A percentile compares a stretch with the other conserved stretches of the same genome.
Conservation (phyloP, 1,284 basidiomycete species). For the Ceratobasidium papillatum region DNA sequence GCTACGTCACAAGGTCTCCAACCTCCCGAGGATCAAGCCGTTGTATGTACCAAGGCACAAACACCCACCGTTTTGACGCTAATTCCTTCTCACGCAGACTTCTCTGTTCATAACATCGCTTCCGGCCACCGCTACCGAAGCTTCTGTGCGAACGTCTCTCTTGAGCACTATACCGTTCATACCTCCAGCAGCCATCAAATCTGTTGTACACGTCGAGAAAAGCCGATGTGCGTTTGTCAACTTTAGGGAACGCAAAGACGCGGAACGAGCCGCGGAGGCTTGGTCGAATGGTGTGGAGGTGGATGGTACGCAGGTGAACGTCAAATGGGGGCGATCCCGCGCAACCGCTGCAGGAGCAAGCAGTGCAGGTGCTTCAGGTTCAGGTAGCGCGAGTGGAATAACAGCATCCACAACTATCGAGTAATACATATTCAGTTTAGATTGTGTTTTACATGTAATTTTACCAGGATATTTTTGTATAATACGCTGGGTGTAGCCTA, state of each 20-base stretch:
- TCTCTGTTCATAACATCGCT: slow-evolving; percentile 92
- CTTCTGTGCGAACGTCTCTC: slow-evolving; percentile 79
- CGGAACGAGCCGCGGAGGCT: slow-evolving; percentile 86
- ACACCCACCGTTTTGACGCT: neutral
- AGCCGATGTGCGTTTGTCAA: slow-evolving; percentile 95
- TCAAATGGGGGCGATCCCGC: slow-evolving; percentile 82
- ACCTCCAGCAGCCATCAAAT: slow-evolving; percentile 76
- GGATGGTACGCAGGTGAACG: slow-evolving; percentile 74
- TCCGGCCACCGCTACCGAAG: slow-evolving; percentile 76
- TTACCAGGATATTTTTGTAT: slow-evolving; percentile 29
- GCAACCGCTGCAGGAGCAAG: slow-evolving; percentile 16
- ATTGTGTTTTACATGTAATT: slow-evolving; percentile 36
- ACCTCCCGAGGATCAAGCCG: slow-evolving; percentile 85
- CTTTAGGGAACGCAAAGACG: slow-evolving; percentile 80
- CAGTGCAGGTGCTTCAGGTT: slow-evolving; percentile 10
- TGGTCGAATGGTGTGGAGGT: slow-evolving; percentile 90
- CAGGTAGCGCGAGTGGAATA: slow-evolving; percentile 2
- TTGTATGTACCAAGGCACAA: slow-evolving; percentile 65
- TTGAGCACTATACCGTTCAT: slow-evolving; percentile 75
- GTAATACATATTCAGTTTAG: slow-evolving; percentile 22
- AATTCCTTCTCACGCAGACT: slow-evolving; percentile 61
- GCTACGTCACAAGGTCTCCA: slow-evolving; percentile 83
- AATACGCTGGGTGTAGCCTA: slow-evolving; percentile 32
- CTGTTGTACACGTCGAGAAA: slow-evolving; percentile 86
- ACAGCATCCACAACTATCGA: neutral